Conservation (phyloP, 2,329 filamentous ascomycete genomes). For the Ambrosiella xylebori region DNA sequence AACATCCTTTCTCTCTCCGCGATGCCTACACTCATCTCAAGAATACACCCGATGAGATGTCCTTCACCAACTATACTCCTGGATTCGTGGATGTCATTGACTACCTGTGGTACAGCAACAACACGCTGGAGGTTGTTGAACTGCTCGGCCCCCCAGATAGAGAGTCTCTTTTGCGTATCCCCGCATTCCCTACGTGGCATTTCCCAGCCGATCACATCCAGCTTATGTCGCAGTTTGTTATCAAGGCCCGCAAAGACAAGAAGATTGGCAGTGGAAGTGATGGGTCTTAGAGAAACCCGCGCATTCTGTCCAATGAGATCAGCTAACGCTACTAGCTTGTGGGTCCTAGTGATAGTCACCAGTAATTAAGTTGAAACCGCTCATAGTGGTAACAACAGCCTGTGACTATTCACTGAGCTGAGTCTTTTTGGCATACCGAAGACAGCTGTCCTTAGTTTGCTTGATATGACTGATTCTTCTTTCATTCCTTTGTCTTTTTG, state of each 20-base stretch:
- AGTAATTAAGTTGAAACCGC: no score
- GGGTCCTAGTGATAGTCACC: no score
- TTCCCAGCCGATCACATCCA: constrained; percentile 88
- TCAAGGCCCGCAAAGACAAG: constrained; percentile 75
- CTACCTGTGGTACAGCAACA: constrained; percentile 95
- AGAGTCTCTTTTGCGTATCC: constrained; percentile 69
- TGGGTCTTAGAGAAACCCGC: constrained; percentile 7
- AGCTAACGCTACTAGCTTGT: no score
- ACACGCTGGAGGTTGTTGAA: constrained; percentile 66
- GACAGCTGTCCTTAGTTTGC: neutral
- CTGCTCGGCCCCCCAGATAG: constrained; percentile 75
- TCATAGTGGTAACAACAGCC: no score
- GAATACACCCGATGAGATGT: constrained; percentile 66
- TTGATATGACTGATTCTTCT: neutral
- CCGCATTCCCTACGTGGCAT: constrained; percentile 85
- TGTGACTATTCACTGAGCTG: no score
- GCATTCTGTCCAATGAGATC: no score
- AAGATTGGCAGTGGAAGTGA: constrained; percentile 45
- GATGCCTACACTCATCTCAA: constrained; percentile 74
- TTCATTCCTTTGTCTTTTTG: neutral
- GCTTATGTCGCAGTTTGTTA: constrained; percentile 73
- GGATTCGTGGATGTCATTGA: constrained; percentile 86
- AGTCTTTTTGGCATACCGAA: neutral
- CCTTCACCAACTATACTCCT: constrained; percentile 93
- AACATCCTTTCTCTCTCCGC: constrained; percentile 84